Evolutionary conservation across 1,139 yeast species (phyloP).

Genomic region (Pichia sp.): DNA sequence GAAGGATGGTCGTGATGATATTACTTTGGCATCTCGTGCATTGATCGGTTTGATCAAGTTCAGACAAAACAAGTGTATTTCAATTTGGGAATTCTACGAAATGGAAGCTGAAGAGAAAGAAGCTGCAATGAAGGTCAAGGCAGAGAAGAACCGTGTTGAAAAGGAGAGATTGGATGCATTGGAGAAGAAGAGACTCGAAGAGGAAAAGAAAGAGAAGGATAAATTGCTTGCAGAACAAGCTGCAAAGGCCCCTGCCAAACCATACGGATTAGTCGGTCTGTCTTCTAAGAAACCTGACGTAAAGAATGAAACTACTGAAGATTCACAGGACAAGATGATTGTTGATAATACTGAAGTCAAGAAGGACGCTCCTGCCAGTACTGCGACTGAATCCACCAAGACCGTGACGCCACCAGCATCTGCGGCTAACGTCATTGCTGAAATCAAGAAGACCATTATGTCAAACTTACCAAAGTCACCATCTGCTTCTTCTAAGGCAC

Average conservation of each 20-base stretch:
- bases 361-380: not conserved
- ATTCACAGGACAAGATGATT: not conserved
- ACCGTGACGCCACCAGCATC: not conserved
- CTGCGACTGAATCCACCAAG: not conserved
- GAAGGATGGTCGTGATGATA: conserved; percentile 72
- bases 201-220: conserved; percentile 20
- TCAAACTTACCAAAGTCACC: conserved; percentile 4
- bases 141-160: conserved; percentile 22
- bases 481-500: not conserved
- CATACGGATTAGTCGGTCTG: conserved; percentile 31
- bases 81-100: conserved; percentile 56
- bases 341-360: not conserved
- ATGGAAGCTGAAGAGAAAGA: conserved; percentile 37
- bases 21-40: conserved; percentile 77
- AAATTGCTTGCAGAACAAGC: conserved; percentile 4
- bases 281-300: not conserved
- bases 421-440: not conserved
- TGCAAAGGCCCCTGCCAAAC: conserved; percentile 17
- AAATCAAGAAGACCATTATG: not conserved
- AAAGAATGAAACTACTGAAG: conserved; percentile 1
- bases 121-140: conserved; percentile 27
- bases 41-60: conserved; percentile 70
- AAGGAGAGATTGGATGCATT: conserved; percentile 18
- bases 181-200: conserved; percentile 13
- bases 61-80: conserved; percentile 54